Evolutionary conservation across 164 flowering plant genomes (phyloP).

Genomic region (Chimonanthus praecox): DNA sequence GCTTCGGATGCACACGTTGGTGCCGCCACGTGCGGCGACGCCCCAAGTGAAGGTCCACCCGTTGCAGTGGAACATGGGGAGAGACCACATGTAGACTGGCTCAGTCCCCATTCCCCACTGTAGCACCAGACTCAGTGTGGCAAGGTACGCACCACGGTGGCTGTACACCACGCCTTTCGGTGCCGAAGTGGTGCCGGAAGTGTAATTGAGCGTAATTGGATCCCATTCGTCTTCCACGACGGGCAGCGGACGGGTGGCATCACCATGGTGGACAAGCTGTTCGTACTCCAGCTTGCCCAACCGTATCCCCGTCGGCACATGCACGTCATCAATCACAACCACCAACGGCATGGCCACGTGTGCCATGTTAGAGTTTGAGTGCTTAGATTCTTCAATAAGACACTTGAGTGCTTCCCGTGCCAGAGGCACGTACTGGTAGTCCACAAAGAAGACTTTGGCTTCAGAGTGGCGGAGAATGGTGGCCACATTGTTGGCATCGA

Average conservation of each 20-base stretch:
- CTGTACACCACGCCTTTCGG: constrained; percentile 91
- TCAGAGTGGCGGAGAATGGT: constrained; percentile 73
- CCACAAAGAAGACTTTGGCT: constrained; percentile 79
- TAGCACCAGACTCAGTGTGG: constrained; percentile 55
- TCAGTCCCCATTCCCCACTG: constrained; percentile 68
- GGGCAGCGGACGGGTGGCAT: constrained; percentile 19
- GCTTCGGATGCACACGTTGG: constrained; percentile 77
- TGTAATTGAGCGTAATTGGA: constrained; percentile 71
- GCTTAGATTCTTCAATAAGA: constrained; percentile 12
- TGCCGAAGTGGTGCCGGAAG: constrained; percentile 84
- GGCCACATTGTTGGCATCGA: constrained; percentile 58
- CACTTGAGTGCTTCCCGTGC: constrained; percentile 48
- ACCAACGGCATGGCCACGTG: constrained; percentile 33
- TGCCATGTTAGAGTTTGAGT: background rate
- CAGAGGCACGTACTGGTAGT: constrained; percentile 17
- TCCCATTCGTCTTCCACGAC: constrained; percentile 63
- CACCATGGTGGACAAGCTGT: constrained; percentile 37
- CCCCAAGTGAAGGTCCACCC: constrained; percentile 99
- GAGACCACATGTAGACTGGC: constrained; percentile 83
- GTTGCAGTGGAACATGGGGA: constrained; percentile 94
- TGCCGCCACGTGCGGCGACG: constrained; percentile 84
- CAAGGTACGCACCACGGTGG: constrained; percentile 74
- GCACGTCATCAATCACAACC: constrained; percentile 47
- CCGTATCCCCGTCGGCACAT: constrained; percentile 7
- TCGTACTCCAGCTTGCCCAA: constrained; percentile 67